Evolutionary conservation across 2,329 filamentous ascomycete species (phyloP).

Genomic region (Curvularia eragrostidis): DNA sequence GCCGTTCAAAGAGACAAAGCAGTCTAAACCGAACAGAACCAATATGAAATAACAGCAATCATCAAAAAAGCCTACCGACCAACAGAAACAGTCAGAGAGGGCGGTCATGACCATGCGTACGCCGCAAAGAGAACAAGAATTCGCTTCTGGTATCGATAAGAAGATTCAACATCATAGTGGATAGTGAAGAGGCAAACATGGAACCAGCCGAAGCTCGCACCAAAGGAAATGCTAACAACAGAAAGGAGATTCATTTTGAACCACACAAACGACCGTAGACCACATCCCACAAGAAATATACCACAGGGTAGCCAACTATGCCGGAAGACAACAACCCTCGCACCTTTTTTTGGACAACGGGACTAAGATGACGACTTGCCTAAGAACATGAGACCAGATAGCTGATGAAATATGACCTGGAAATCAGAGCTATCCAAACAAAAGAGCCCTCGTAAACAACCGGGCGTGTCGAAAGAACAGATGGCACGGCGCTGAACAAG

Average conservation of each 20-base stretch:
- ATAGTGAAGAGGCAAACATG: constrained; percentile 26
- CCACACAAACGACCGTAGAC: constrained; percentile 29
- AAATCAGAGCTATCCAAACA: constrained; percentile 48
- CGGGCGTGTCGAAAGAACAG: constrained; percentile 44
- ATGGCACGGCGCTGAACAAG: constrained; percentile 39
- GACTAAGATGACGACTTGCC: constrained; percentile 35
- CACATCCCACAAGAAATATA: constrained; percentile 35
- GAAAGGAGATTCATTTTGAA: constrained; percentile 38
- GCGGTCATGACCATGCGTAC: constrained; percentile 1
- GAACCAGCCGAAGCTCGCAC: constrained; percentile 18
- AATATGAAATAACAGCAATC: constrained; percentile 1
- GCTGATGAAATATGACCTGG: constrained; percentile 38
- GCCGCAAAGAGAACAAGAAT: constrained; percentile 12
- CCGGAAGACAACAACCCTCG: constrained; percentile 28
- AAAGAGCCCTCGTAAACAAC: constrained; percentile 44
- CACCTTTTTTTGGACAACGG: constrained; percentile 38
- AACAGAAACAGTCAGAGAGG: not conserved
- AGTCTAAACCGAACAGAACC: constrained; percentile 1
- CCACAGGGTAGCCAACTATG: constrained; percentile 34
- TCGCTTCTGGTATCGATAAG: constrained; percentile 23
- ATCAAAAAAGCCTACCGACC: constrained; percentile 6
- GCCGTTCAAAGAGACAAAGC: not conserved
- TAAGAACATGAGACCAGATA: constrained; percentile 43
- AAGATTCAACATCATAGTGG: constrained; percentile 38
- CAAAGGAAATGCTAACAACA: constrained; percentile 24